Evolutionary conservation across 1,284 basidiomycete genomes (phyloP).

Genomic region (Malassezia vespertilionis): DNA sequence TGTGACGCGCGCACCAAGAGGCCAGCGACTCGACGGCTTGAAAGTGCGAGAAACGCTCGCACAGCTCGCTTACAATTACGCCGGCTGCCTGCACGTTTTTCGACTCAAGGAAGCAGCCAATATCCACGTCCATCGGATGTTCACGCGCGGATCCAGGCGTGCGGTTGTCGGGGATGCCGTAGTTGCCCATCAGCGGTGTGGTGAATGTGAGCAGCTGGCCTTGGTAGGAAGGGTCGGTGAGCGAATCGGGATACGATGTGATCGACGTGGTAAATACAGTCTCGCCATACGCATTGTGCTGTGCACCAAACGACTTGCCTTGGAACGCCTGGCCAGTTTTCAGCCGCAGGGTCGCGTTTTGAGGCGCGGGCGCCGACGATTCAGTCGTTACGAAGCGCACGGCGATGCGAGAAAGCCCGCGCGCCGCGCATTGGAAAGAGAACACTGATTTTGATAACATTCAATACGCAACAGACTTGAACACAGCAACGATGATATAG

Average conservation of each 20-base stretch:
- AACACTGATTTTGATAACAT: background rate
- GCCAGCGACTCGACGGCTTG: conserved; percentile 82
- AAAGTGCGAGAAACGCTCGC: conserved; percentile 89
- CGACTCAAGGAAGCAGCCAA: conserved; percentile 61
- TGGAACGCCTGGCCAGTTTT: conserved; percentile 85
- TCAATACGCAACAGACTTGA: conserved; percentile 23
- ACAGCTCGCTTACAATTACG: conserved; percentile 85
- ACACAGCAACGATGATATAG: conserved; percentile 40
- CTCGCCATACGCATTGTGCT: conserved; percentile 81
- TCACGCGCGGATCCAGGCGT: conserved; percentile 44
- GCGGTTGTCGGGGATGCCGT: conserved; percentile 77
- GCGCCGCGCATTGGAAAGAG: conserved; percentile 17
- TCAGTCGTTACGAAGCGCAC: conserved; percentile 29
- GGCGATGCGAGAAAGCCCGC: conserved; percentile 17
- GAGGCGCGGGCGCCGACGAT: conserved; percentile 33
- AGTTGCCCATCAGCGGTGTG: conserved; percentile 95
- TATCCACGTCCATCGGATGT: conserved; percentile 54
- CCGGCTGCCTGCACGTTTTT: conserved; percentile 79
- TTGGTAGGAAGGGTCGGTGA: conserved; percentile 98
- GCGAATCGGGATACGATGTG: conserved; percentile 97
- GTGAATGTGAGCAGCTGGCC: conserved; percentile 98
- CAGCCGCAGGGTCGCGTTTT: conserved; percentile 76
- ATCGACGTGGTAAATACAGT: conserved; percentile 98
- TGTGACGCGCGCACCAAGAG: conserved; percentile 82
- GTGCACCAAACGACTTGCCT: conserved; percentile 80